phyloP scores from a whole-genome alignment of 441 rosid genomes.

The Gossypium trilobum region DNA sequence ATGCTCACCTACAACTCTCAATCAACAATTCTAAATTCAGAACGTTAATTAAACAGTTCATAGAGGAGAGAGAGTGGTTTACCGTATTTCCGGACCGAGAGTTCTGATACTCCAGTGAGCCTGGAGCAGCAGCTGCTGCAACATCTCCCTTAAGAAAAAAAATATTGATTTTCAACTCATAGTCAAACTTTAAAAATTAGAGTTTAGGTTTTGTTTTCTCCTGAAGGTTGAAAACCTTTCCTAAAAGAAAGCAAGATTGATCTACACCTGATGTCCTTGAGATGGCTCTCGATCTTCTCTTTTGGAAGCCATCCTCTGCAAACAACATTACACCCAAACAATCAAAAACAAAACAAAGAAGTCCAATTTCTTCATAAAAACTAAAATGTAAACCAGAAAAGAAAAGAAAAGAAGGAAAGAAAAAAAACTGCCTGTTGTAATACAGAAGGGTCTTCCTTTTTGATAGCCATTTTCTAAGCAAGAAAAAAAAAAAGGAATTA shows the following conservation, averaged over 20 bases:
- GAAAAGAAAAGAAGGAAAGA: not conserved
- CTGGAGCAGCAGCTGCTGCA: not conserved
- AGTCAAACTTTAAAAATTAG: not conserved
- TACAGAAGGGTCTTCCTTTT: slow-evolving; percentile 33
- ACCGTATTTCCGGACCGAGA: slow-evolving; percentile 42
- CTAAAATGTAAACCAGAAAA: not conserved
- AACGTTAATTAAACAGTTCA: not conserved
- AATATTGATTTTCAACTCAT: slow-evolving; percentile 4
- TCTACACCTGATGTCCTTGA: slow-evolving; percentile 8
- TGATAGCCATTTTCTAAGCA: slow-evolving; percentile 21
- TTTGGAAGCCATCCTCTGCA: slow-evolving; percentile 1
- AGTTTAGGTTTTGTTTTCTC: not conserved
- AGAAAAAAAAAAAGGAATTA: not conserved
- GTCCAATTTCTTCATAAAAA: not conserved
- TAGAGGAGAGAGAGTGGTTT: not conserved
- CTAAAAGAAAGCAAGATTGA: not conserved
- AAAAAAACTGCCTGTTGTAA: slow-evolving; percentile 11
- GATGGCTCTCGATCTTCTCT: slow-evolving; percentile 3
- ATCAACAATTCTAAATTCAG: not conserved
- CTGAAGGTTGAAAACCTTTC: not conserved
- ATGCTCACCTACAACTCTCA: not conserved
- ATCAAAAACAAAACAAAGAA: not conserved
- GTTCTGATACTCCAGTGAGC: slow-evolving; percentile 23
- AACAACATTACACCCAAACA: not conserved
- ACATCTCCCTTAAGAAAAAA: slow-evolving; percentile 28